Conservation (phyloP, 805 yeast species). For the Suhomyces canberraensis region DNA sequence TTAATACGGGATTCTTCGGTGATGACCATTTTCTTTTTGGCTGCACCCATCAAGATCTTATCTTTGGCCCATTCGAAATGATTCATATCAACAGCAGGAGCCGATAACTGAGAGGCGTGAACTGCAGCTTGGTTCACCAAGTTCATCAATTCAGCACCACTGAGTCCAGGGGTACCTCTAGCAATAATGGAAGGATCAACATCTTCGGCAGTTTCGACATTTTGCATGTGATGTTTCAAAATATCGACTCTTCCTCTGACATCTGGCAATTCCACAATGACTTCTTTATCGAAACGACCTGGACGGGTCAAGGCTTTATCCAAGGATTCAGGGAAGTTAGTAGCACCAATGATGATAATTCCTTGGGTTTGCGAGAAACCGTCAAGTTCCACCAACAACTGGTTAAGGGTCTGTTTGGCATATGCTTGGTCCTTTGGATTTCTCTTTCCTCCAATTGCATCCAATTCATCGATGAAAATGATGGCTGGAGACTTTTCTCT, state of each 20-base stretch:
- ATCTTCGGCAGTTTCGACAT: conserved; percentile 78
- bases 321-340: conserved; percentile 94
- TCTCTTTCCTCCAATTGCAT: conserved; percentile 97
- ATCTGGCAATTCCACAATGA: conserved; percentile 93
- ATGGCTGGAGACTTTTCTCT: conserved; percentile 95
- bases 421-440: conserved; percentile 98
- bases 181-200: conserved; percentile 91
- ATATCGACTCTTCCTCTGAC: conserved; percentile 96
- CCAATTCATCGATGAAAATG: conserved; percentile 94
- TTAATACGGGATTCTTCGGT: conserved; percentile 91
- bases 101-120: conserved; percentile 89
- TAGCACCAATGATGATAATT: conserved; percentile 94
- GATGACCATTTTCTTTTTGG: conserved; percentile 94
- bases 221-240: conserved; percentile 84
- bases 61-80: conserved; percentile 99
- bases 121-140: conserved; percentile 98
- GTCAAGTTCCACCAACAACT: conserved; percentile 90
- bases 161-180: conserved; percentile 94
- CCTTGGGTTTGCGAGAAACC: conserved; percentile 93
- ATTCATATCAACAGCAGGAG: conserved; percentile 81
- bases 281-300: conserved; percentile 95
- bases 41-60: conserved; percentile 97
- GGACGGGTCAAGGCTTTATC: conserved; percentile 98
- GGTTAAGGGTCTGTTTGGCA: conserved; percentile 96
- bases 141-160: conserved; percentile 97